Evolutionary conservation across 108 stramenopile genomes (phyloP), one percentile per base, ranked within the genome.

Genomic region (Aureococcus anophagefferens): DNA sequence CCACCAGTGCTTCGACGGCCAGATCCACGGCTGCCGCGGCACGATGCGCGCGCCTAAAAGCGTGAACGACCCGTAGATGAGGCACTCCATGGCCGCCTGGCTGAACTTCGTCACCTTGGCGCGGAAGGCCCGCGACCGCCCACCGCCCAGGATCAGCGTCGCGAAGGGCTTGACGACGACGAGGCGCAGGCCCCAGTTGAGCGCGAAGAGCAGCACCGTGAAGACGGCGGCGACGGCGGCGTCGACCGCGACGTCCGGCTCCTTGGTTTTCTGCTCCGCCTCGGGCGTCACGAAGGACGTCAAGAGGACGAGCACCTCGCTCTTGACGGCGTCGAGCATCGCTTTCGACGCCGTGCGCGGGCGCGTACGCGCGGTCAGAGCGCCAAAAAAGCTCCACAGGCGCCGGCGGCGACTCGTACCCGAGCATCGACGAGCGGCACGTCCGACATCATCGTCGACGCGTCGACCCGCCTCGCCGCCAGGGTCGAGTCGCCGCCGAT

Each of bases 1-100:
- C 74, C 74, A 76, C 75, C 75, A 76, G 28, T 62, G 51, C 5
- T 35, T 37, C 32, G 69, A 64, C 32, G 75, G 70, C 70, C 70
- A 76, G 28, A 76, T 35, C 70, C 70, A 76, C 17, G 63, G 45
- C 65, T 76, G 70, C 5, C 14, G 36, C 30, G 33, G 37, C 44
- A 71, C 46, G 0, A 76, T 35, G 21, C 64, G 37, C 30, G 30
- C n/a, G 33, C 75, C 75, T 17, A 76, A 9, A 5, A 66, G 16
- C 35, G 70, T 66, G 75, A 40, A 76, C 16, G 21, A 5, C 5
- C 40, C 37, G 66, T 76, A 76, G 59, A 68, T 66, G 36, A 64
- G 13, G 30, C 33, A 16, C 65, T 76, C 75, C 75, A 76, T 46
- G 17, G 44, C 33, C 14, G 69, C 63, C 46, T 76, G 75, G 14